Conservation (phyloP, 371 early-diverging fungal species). For the Apophysomyces elegans region DNA sequence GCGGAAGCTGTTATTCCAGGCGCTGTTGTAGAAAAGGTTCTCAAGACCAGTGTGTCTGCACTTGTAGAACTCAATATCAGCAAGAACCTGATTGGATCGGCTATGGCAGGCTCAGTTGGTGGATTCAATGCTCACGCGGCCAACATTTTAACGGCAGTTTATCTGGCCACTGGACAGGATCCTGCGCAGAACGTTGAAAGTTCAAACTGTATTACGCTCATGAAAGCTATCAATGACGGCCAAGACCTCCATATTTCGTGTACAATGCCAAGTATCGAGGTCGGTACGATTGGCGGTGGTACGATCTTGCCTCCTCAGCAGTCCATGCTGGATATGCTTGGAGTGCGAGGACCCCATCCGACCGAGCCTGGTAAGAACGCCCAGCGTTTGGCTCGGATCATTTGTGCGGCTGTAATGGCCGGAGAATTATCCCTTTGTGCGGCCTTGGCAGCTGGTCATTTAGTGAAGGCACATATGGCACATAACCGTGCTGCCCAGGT, state of each 20-base stretch:
- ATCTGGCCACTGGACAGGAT: slow-evolving; percentile 95
- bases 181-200: slow-evolving; percentile 97
- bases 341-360: slow-evolving; percentile 83
- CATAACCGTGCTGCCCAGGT: slow-evolving; percentile 67
- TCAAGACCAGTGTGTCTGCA: slow-evolving; percentile 85
- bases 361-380: slow-evolving; percentile 86
- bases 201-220: slow-evolving; percentile 91
- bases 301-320: slow-evolving; percentile 89
- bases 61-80: slow-evolving; percentile 80
- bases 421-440: slow-evolving; percentile 91
- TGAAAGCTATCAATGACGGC: slow-evolving; percentile 86
- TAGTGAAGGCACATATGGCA: slow-evolving; percentile 85
- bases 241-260: slow-evolving; percentile 84
- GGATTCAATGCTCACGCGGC: slow-evolving; percentile 97
- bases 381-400: slow-evolving; percentile 84
- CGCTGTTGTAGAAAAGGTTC: slow-evolving; percentile 75
- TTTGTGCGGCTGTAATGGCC: slow-evolving; percentile 94
- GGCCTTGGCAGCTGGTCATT: slow-evolving; percentile 84
- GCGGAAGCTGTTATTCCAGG: slow-evolving; percentile 88
- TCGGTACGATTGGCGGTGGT: slow-evolving; percentile 96
- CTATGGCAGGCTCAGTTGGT: slow-evolving; percentile 94
- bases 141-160: slow-evolving; percentile 93
- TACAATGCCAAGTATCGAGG: slow-evolving; percentile 95
- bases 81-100: slow-evolving; percentile 93
- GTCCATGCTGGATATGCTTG: slow-evolving; percentile 86